These are phyloP conservation scores for Candida maltosa DNA, from an alignment of 805 yeast species.

Conservation along the genomic window DNA sequence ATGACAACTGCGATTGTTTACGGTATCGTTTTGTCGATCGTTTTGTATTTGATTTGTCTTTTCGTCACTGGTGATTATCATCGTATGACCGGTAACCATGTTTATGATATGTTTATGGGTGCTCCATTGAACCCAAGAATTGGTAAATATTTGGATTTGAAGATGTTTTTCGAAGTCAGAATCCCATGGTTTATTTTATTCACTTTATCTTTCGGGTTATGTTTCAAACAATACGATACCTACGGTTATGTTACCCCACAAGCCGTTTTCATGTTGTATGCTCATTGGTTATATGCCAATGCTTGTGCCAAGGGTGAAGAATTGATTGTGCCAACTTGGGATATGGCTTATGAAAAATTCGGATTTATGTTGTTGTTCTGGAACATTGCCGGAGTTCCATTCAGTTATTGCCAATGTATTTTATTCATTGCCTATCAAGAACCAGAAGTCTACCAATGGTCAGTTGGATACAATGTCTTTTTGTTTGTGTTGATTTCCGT, in stretches of 20 bases:
- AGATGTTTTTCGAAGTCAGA: conserved; percentile 97
- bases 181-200: conserved; percentile 93
- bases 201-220: conserved; percentile 71
- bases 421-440: conserved; percentile 78
- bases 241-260: conserved; percentile 82
- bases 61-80: conserved; percentile 71
- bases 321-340: conserved; percentile 97
- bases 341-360: conserved; percentile 97
- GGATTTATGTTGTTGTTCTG: conserved; percentile 99
- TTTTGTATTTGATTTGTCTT: conserved; percentile 67
- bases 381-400: conserved; percentile 99
- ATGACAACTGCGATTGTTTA: conserved; percentile 87
- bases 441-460: conserved; percentile 79
- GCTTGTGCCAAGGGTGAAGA: conserved; percentile 98
- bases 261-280: conserved; percentile 67
- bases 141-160: conserved; percentile 81
- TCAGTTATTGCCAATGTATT: conserved; percentile 94
- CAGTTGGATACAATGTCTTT: conserved; percentile 53
- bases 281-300: conserved; percentile 93
- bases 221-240: conserved; percentile 72
- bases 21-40: conserved; percentile 69
- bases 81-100: conserved; percentile 84
- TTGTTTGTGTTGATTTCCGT: conserved; percentile 55
- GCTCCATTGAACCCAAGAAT: conserved; percentile 95
- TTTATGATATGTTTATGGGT: conserved; percentile 95